Evolutionary conservation across 225 moss, liverwort and hornwort species (phyloP).

Genomic region (Takakia lepidozioides): DNA sequence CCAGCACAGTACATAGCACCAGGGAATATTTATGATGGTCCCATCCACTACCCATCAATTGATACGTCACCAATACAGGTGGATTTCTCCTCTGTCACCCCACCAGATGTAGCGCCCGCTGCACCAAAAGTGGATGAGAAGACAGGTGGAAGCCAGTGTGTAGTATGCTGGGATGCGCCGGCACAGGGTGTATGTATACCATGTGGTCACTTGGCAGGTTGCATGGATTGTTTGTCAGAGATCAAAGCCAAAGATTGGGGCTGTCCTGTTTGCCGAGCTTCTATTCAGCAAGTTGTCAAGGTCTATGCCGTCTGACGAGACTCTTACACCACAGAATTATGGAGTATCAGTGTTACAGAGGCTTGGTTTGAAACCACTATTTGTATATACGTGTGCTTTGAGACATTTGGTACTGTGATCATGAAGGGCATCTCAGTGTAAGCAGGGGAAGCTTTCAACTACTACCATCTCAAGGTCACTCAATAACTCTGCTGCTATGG

Average conservation of each 20-base stretch:
- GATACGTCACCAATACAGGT: constrained; percentile 56
- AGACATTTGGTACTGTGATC: too few species aligned
- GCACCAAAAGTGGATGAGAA: constrained; percentile 41
- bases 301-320: constrained; percentile 84
- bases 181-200: constrained; percentile 91
- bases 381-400: too few species aligned
- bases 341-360: too few species aligned
- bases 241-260: constrained; percentile 89
- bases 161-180: constrained; percentile 93
- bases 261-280: constrained; percentile 87
- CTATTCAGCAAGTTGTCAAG: constrained; percentile 86
- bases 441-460: too few species aligned
- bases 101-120: constrained; percentile 11
- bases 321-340: too few species aligned
- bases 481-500: too few species aligned
- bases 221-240: constrained; percentile 84
- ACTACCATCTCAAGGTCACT: too few species aligned
- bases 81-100: constrained; percentile 23
- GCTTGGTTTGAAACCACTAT: too few species aligned
- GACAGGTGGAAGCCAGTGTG: constrained; percentile 57
- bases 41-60: constrained; percentile 72
- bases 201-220: constrained; percentile 90
- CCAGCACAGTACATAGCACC: constrained; percentile 28
- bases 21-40: constrained; percentile 26
- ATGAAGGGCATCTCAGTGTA: too few species aligned